Percentiles rank a stretch among this genome's conserved stretches.
phyloP scores from a whole-genome alignment of 148 eudicot species.

The Chenopodium suecicum region DNA sequence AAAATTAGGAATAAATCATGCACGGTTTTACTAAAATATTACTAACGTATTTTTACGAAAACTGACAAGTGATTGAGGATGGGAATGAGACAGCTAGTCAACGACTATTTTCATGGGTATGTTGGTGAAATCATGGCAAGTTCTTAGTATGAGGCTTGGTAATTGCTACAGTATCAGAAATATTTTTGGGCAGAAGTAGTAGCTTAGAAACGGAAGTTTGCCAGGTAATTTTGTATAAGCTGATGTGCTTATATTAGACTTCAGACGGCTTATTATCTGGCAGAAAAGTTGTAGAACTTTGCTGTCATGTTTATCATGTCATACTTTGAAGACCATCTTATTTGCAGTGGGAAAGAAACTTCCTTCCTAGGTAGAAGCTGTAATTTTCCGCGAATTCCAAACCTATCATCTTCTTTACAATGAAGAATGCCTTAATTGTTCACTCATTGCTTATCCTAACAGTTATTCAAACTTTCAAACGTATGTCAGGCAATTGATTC shows the following conservation, averaged over 20 bases:
- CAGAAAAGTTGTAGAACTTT: background rate
- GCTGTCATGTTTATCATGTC: conserved; percentile 3
- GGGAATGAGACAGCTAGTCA: background rate
- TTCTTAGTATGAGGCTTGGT: background rate
- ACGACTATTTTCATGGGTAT: background rate
- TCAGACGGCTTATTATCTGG: background rate
- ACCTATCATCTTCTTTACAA: background rate
- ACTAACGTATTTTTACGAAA: background rate
- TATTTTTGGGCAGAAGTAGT: background rate
- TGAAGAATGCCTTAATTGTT: background rate
- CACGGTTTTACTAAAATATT: background rate
- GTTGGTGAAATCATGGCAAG: background rate
- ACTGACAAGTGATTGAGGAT: background rate
- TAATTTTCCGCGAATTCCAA: background rate
- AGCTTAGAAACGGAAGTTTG: background rate
- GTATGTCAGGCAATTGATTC: background rate
- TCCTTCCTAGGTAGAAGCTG: background rate
- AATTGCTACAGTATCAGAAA: background rate
- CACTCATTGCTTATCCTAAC: background rate
- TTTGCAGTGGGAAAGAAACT: background rate
- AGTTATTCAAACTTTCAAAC: background rate
- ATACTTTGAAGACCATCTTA: background rate
- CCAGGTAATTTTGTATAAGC: background rate
- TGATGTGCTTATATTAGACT: background rate
- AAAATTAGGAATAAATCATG: background rate